Evolutionary conservation across 257 asterid genomes (phyloP).

Genomic region (Salvia hispanica): DNA sequence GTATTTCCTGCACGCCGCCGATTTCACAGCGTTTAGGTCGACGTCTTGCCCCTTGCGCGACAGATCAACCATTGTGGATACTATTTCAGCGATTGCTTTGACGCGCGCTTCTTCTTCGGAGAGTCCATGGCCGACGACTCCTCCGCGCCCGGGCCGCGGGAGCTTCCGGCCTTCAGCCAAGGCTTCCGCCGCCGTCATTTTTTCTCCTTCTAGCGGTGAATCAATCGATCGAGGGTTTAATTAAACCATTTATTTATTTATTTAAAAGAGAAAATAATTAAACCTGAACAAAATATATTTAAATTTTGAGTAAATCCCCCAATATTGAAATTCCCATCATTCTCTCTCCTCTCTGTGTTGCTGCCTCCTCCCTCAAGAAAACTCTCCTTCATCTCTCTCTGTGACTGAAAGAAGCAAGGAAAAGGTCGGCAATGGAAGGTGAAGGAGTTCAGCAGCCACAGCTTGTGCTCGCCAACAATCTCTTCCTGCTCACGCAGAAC

Average conservation of each 20-base stretch:
- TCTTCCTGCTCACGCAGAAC: conserved; percentile 69
- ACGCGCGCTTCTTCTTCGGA: conserved; percentile 95
- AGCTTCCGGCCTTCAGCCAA: conserved; percentile 70
- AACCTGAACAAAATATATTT: too few species aligned
- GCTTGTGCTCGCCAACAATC: conserved; percentile 75
- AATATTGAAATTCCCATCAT: too few species aligned
- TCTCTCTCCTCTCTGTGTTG: too few species aligned
- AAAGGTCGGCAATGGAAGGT: conserved; percentile 55
- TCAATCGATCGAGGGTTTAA: too few species aligned
- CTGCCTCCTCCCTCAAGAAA: conserved; percentile 19
- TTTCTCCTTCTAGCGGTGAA: background rate
- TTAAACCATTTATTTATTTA: too few species aligned
- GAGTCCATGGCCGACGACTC: conserved; percentile 71
- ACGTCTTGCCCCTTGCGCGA: conserved; percentile 84
- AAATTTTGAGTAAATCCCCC: too few species aligned
- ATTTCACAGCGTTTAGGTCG: conserved; percentile 84
- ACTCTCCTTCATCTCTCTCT: background rate
- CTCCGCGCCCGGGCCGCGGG: conserved; percentile 98
- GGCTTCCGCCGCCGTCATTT: conserved; percentile 64
- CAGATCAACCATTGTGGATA: conserved; percentile 82
- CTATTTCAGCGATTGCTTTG: conserved; percentile 93
- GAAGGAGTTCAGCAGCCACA: conserved; percentile 82
- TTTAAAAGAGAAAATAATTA: too few species aligned
- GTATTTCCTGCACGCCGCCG: conserved; percentile 90
- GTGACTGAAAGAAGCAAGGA: background rate